Percentiles rank a stretch among this genome's conserved stretches.
Conservation (phyloP, 1,284 basidiomycete genomes). For the Leccinum pallidistipes region DNA sequence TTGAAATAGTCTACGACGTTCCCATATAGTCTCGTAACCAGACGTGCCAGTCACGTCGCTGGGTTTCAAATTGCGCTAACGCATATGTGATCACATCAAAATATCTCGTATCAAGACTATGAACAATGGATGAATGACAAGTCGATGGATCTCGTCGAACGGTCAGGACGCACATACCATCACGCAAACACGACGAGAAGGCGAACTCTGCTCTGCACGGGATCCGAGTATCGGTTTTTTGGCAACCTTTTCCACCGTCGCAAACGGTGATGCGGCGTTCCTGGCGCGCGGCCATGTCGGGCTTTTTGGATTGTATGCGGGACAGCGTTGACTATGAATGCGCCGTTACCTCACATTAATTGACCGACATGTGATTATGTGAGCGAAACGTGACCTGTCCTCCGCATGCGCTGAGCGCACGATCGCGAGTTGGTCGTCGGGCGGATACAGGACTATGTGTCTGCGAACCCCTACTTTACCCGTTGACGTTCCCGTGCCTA, state of each 20-base stretch:
- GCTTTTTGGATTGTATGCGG: background rate
- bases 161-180: background rate
- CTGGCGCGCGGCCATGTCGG: conserved; percentile 1
- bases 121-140: conserved; percentile 1
- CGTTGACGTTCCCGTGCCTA: conserved; percentile 5
- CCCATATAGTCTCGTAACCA: too few species aligned
- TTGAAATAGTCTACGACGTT: too few species aligned
- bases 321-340: conserved; percentile 8
- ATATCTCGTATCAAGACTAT: background rate
- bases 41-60: too few species aligned
- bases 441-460: background rate
- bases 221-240: conserved; percentile 5
- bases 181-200: background rate
- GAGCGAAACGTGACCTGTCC: background rate
- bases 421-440: background rate
- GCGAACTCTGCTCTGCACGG: conserved; percentile 12
- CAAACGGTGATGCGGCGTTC: conserved; percentile 1
- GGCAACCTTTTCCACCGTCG: conserved; percentile 4
- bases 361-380: background rate
- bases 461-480: background rate
- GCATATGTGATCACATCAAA: too few species aligned
- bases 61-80: too few species aligned
- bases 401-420: background rate
- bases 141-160: conserved; percentile 3
- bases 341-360: background rate